Evolutionary conservation across 352 stramenopile genomes (phyloP).

Genomic region (Thraustochytrium sp.): DNA sequence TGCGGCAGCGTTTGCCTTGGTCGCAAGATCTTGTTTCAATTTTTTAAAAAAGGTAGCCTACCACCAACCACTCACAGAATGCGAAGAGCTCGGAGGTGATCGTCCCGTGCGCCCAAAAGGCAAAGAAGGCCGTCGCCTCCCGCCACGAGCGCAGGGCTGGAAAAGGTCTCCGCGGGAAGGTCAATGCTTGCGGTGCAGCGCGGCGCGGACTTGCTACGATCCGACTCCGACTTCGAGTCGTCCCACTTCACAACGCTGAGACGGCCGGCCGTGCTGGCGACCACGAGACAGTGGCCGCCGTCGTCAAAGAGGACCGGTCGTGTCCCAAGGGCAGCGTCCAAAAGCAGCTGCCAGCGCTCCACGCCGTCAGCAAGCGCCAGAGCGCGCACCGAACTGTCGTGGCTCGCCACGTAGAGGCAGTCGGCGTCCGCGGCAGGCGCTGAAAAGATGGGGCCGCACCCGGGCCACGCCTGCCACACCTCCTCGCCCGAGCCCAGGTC

Average conservation of each 20-base stretch:
- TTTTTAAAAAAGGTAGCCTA: no score
- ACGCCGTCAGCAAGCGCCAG: neutral
- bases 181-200: neutral
- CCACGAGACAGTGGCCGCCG: neutral
- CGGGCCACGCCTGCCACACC: neutral
- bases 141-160: no score
- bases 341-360: neutral
- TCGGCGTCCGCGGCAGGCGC: neutral
- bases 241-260: no score
- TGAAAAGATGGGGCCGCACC: neutral
- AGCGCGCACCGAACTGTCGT: neutral
- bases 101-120: no score
- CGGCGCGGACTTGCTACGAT: neutral
- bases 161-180: slow-evolving; percentile 3
- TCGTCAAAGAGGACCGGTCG: neutral
- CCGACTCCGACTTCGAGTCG: neutral
- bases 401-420: neutral
- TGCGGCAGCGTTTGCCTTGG: no score
- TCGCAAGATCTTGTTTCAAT: no score
- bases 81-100: no score
- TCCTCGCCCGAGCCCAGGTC: neutral
- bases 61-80: no score
- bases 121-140: no score
- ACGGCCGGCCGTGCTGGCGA: neutral
- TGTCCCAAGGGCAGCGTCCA: neutral